phyloP scores from a whole-genome alignment of 2,329 filamentous ascomycete species.

The Colletotrichum sp. region DNA sequence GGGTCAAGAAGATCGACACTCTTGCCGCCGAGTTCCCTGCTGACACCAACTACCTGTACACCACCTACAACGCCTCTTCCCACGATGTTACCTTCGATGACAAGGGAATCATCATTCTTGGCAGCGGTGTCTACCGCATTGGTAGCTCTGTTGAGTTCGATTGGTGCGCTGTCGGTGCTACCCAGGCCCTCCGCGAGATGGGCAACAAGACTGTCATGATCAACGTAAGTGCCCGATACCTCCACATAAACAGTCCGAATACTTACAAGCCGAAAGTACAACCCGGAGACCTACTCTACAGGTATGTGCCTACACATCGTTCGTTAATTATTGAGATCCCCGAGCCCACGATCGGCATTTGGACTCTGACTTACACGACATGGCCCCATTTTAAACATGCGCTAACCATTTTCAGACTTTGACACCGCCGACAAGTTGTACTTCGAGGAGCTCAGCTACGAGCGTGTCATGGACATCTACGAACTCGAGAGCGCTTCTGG shows the following conservation, averaged over 20 bases:
- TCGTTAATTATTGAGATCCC: neutral
- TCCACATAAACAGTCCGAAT: constrained; percentile 57
- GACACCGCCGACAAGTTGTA: constrained; percentile 92
- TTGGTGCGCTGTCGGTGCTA: constrained; percentile 95
- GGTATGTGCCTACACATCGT: neutral
- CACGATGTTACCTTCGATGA: constrained; percentile 96
- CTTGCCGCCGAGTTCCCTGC: constrained; percentile 96
- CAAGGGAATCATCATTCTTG: constrained; percentile 86
- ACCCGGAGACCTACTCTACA: constrained; percentile 68
- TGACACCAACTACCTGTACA: constrained; percentile 95
- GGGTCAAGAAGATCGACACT: constrained; percentile 98
- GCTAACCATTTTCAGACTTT: constrained; percentile 69
- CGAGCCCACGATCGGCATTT: neutral
- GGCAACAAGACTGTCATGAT: constrained; percentile 99
- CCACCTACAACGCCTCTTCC: constrained; percentile 93
- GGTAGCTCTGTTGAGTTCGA: constrained; percentile 98
- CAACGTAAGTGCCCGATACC: constrained; percentile 61
- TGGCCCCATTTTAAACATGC: neutral
- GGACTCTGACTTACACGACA: neutral
- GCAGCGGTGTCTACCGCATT: constrained; percentile 96
- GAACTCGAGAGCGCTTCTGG: constrained; percentile 86
- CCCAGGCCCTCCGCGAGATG: constrained; percentile 80
- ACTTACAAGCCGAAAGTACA: neutral
- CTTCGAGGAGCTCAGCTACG: constrained; percentile 96
- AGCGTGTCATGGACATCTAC: constrained; percentile 98